phyloP scores from a whole-genome alignment of 257 asterid species.

The Leonotis leonurus region DNA sequence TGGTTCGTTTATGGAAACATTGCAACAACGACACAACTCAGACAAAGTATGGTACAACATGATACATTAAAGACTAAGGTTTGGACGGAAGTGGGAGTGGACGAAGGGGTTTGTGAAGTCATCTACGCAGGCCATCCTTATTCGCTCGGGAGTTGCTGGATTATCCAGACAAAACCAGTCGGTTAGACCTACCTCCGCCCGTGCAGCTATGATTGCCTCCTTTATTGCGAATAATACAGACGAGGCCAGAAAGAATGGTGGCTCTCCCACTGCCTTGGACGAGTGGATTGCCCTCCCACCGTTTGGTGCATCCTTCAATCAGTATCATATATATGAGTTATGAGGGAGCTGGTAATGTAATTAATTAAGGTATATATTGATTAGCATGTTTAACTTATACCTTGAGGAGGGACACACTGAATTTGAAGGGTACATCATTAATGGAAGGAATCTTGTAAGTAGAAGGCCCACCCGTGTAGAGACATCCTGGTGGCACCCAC shows the following conservation, averaged over 20 bases:
- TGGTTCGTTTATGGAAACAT: too few species aligned
- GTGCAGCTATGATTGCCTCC: conserved; percentile 75
- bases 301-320: conserved; percentile 69
- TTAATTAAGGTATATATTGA: too few species aligned
- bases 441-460: conserved; percentile 86
- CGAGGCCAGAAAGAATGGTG: conserved; percentile 88
- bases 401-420: conserved; percentile 75
- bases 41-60: not conserved
- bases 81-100: conserved; percentile 47
- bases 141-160: conserved; percentile 96
- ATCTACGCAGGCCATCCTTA: conserved; percentile 89
- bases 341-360: too few species aligned
- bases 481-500: conserved; percentile 74
- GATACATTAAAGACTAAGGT: conserved; percentile 49
- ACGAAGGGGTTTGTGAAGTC: conserved; percentile 50
- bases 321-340: not conserved
- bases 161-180: conserved; percentile 85
- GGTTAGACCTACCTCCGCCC: conserved; percentile 59
- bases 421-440: conserved; percentile 73
- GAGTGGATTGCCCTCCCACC: conserved; percentile 82
- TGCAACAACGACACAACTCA: too few species aligned
- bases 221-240: conserved; percentile 77
- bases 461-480: conserved; percentile 84
- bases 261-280: conserved; percentile 96
- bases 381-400: conserved; percentile 34